Conservation (phyloP, 2,329 filamentous ascomycete genomes). For the Paracamarosporium sp. region DNA sequence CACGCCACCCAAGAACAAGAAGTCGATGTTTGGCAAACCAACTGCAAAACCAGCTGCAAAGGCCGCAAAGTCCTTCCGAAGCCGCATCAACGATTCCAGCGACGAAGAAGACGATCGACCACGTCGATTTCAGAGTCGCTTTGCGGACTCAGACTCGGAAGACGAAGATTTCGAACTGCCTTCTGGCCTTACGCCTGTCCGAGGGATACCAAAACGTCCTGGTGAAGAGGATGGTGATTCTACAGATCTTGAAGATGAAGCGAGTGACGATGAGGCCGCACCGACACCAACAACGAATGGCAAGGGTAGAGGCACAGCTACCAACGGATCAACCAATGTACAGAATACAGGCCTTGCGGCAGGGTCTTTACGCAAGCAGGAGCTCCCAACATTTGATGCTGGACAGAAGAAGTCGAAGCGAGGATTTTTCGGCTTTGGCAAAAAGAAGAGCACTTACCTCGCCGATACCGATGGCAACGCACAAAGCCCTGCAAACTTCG, state of each 20-base stretch:
- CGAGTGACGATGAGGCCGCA: constrained; percentile 40
- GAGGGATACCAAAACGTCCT: constrained; percentile 65
- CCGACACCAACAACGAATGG: constrained; percentile 55
- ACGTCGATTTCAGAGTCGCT: constrained; percentile 53
- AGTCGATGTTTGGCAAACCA: constrained; percentile 26
- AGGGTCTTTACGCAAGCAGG: constrained; percentile 47
- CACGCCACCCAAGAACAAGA: constrained; percentile 25
- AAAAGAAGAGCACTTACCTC: constrained; percentile 61
- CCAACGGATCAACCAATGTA: constrained; percentile 21
- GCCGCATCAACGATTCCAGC: constrained; percentile 74
- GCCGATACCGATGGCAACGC: background rate
- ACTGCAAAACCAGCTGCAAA: constrained; percentile 24
- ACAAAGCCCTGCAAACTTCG: constrained; percentile 6
- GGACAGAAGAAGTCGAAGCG: constrained; percentile 50
- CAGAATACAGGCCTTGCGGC: constrained; percentile 42
- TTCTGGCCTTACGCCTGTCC: constrained; percentile 59
- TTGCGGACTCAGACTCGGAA: constrained; percentile 55
- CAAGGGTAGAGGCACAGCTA: constrained; percentile 32
- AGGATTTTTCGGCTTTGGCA: constrained; percentile 61
- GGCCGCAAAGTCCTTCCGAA: constrained; percentile 33
- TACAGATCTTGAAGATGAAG: constrained; percentile 57
- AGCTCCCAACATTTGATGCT: constrained; percentile 30
- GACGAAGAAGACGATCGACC: constrained; percentile 56
- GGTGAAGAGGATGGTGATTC: constrained; percentile 64
- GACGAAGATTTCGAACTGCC: constrained; percentile 57